Evolutionary conservation across 2,329 filamentous ascomycete species (phyloP), one percentile per base, ranked within the genome.

Genomic region (Penicillium corylophilum): DNA sequence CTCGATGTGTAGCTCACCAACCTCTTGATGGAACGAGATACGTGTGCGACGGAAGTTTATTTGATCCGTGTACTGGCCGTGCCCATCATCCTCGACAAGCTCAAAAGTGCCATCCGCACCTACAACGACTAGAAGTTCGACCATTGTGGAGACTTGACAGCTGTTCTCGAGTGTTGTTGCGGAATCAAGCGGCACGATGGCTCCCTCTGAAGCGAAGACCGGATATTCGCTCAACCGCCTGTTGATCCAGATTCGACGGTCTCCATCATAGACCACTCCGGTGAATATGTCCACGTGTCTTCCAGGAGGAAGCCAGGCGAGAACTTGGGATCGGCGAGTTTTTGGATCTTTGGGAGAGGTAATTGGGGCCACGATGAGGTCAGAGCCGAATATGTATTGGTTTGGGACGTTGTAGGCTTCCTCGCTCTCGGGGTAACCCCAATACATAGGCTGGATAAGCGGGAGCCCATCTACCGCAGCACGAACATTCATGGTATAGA

Each of bases 391-490:
- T 57, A 76, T 77, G 28, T 29, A 29, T 29, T 29, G 28, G 28
- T 29, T 29, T 13, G 28, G 28, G 13, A 29, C 28, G 10, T 29
- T 29, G 28, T 29, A 29, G 28, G 28, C 28, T 13, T 29, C 28
- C 1, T 29, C 28, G 28, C 28, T 29, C 1, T 76, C 71, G 0
- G 81, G 79, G 54, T 80, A 36, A 15, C n/a, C 18, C 33, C 83
- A 87, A 70, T 87, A 87, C 71, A 87, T 74, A 0, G 84, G 84
- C 63, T 82, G 79, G 1, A 86, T 67, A 2, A 86, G 65, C 0
- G 83, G 82, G 44, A 79, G 73, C 38, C 75, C 74, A 1, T 77
- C 60, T 1, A 66, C 65, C 0, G 74, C 72, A 1, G 75, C 75
- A 9, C 70, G 66, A 1, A 76, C 72, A 53, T 83, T 85, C 73